A percentile compares a stretch with the other conserved stretches of the same genome.
These are phyloP conservation scores for Globisporangium mamillatum DNA, from an alignment of 352 stramenopile genomes.

Conservation along the genomic window DNA sequence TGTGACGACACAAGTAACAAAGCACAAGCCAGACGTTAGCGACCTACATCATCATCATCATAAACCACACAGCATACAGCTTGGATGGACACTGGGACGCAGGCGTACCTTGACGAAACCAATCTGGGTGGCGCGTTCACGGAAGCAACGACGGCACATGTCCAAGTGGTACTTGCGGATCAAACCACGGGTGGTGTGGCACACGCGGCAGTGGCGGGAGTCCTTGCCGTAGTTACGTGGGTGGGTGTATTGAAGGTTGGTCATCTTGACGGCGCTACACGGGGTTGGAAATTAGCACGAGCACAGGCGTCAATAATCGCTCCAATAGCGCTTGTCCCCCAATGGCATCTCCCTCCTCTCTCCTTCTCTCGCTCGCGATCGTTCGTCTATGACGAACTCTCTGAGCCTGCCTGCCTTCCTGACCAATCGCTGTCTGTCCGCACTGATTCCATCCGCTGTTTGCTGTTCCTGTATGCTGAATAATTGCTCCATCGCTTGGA, in stretches of 20 bases:
- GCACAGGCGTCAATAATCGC: constrained; percentile 6
- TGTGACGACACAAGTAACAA: constrained; percentile 23
- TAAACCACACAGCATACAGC: background rate
- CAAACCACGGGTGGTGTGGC: constrained; percentile 89
- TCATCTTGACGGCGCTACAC: constrained; percentile 68
- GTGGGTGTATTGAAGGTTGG: constrained; percentile 88
- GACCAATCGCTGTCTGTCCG: background rate
- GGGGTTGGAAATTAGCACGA: background rate
- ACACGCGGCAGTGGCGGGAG: constrained; percentile 89
- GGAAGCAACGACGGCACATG: constrained; percentile 97
- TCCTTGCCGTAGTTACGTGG: constrained; percentile 88
- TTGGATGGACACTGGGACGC: background rate
- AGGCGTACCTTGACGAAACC: constrained; percentile 91
- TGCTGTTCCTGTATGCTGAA: background rate
- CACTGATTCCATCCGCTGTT: background rate
- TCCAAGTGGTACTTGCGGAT: constrained; percentile 97
- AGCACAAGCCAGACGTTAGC: constrained; percentile 1
- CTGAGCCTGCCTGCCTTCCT: too few species aligned
- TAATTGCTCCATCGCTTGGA: background rate
- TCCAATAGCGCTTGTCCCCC: background rate
- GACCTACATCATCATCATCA: background rate
- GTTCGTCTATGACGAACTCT: too few species aligned
- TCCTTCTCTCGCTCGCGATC: background rate
- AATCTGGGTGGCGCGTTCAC: constrained; percentile 93
- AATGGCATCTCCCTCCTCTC: background rate